Percentiles rank a stretch among this genome's conserved stretches.
Evolutionary conservation across 345 rosid genomes (phyloP).

Genomic region (Punica granatum): DNA sequence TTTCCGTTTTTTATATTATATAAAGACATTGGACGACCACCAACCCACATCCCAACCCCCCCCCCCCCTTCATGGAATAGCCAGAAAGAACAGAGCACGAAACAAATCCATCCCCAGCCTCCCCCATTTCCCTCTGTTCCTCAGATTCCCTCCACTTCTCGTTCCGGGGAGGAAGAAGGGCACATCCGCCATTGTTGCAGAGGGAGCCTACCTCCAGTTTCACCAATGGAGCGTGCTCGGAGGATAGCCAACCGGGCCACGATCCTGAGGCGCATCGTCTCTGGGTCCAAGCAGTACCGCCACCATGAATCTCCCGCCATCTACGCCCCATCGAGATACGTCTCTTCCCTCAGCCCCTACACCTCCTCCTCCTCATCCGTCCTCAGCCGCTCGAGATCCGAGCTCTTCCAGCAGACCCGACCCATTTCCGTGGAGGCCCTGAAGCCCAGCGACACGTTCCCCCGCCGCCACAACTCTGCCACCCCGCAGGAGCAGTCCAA

Average conservation of each 20-base stretch:
- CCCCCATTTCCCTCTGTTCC: slow-evolving; percentile 7
- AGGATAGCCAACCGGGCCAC: slow-evolving; percentile 66
- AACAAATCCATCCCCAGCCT: background rate
- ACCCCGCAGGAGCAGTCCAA: slow-evolving; percentile 77
- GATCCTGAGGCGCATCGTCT: slow-evolving; percentile 56
- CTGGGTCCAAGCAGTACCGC: slow-evolving; percentile 43
- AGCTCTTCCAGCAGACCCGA: slow-evolving; percentile 25
- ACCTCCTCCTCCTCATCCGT: slow-evolving; percentile 18
- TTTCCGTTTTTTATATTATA: background rate
- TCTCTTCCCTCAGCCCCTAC: slow-evolving; percentile 65
- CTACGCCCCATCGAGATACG: slow-evolving; percentile 58
- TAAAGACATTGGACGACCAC: slow-evolving; percentile 25
- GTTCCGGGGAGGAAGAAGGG: no score
- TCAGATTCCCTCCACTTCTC: no score
- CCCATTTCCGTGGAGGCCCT: slow-evolving; percentile 68
- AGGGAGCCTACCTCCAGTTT: slow-evolving; percentile 1
- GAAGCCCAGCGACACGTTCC: slow-evolving; percentile 65
- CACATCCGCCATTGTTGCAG: slow-evolving; percentile 1
- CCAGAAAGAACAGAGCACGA: slow-evolving; percentile 13
- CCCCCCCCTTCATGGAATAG: slow-evolving; percentile 10
- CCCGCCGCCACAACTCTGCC: slow-evolving; percentile 95
- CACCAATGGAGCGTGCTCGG: slow-evolving; percentile 88
- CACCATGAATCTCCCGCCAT: slow-evolving; percentile 26
- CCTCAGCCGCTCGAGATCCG: background rate
- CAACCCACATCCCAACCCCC: slow-evolving; percentile 19